Evolutionary conservation across 441 rosid genomes (phyloP).

Genomic region (Euphorbia schlechtendalii): DNA sequence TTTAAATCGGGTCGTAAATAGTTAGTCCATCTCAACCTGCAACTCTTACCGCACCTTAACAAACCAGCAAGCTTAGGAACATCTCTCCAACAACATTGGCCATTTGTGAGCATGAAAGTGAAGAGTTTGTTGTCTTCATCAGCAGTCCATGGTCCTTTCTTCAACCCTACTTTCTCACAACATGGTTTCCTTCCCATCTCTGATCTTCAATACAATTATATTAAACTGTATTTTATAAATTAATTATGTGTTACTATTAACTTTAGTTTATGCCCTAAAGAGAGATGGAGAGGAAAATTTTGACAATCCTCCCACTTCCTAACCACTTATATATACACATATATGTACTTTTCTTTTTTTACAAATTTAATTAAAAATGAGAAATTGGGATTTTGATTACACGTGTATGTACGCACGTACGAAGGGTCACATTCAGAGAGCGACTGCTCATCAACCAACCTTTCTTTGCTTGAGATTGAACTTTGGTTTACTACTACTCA

Average conservation of each 20-base stretch:
- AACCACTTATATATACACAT: constrained; percentile 17
- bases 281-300: not conserved
- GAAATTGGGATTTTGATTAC: too few species aligned
- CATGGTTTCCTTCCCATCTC: constrained; percentile 96
- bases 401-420: constrained; percentile 29
- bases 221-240: too few species aligned
- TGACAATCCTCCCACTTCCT: not conserved
- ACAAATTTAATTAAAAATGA: not conserved
- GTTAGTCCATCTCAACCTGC: constrained; percentile 93
- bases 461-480: constrained; percentile 27
- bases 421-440: constrained; percentile 28
- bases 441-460: constrained; percentile 32
- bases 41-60: constrained; percentile 91
- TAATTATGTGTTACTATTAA: too few species aligned
- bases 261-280: too few species aligned
- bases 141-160: constrained; percentile 97
- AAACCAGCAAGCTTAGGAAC: constrained; percentile 92
- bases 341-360: not conserved
- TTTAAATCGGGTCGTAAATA: constrained; percentile 89
- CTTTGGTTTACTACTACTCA: constrained; percentile 20
- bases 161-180: constrained; percentile 91
- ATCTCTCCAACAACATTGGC: constrained; percentile 97
- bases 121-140: constrained; percentile 93
- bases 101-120: constrained; percentile 81
- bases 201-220: not conserved